Evolutionary conservation across 148 eudicot genomes (phyloP), one percentile per base, ranked within the genome.

Genomic region (Linanthus parryae): DNA sequence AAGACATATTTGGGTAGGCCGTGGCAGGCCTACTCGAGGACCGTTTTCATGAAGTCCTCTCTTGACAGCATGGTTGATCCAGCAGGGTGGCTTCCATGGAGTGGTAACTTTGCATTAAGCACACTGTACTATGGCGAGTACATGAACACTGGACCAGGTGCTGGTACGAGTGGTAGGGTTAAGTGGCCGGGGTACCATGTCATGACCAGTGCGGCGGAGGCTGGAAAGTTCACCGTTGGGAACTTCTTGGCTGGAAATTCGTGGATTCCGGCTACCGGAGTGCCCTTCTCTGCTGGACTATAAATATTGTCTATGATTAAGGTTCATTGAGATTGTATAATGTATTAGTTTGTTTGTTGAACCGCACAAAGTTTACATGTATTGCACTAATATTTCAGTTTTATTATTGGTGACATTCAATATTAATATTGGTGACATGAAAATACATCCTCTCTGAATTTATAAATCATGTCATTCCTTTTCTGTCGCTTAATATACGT

Each of bases 81-180:
- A 0, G 67, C 56, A 0, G 84, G 84, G 17, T 79, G 84, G 84
- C 19, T 53, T 5, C 80, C 81, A 2, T 75, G 84, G 84, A 54
- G 58, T 2, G 78, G 68, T 7, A 60, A 40, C 35, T 75, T 69
- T 30, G 85, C 78, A 9, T 37, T 75, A 30, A 62, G 63, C 3
- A 75, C 85, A 2, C 65, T 79, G 21, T 79, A 68, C n/a, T 79
- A 72, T 14, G 84, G 70, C 0, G 84, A 79, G 42, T 79, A 76
- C 42, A 63, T 76, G 85, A 83, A 79, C 48, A 29, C 4, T 4
- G 90, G 90, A 12, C 31, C 19, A 0, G 90, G 90, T 20, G 68
- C 90, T 0, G 44, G 34, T 21, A 83, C 80, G 0, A 48, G 48
- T 8, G 61, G 67, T 0, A 71, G 90, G 58, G 85, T 79, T 16